Evolutionary conservation across 495 filamentous ascomycete genomes (phyloP).

Genomic region (Hypoxylon fuscum): DNA sequence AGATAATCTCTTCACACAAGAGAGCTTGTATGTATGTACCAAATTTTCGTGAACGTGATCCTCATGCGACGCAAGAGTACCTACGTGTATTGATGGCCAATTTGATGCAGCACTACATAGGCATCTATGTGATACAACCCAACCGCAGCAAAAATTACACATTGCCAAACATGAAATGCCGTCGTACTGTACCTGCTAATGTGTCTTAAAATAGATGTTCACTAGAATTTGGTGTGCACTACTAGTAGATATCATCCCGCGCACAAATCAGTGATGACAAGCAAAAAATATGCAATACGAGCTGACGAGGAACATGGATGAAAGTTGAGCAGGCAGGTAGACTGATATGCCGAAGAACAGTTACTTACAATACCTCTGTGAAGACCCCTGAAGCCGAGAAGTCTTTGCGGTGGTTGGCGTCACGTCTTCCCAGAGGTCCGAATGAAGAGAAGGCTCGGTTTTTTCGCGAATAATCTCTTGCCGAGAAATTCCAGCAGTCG

Average conservation of each 20-base stretch:
- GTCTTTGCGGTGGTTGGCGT: conserved; percentile 6
- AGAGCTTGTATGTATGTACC: too few species aligned
- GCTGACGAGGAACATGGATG: conserved; percentile 19
- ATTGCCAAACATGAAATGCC: conserved; percentile 1
- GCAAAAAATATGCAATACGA: conserved; percentile 27
- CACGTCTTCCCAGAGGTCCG: neutral
- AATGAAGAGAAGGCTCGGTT: conserved; percentile 27
- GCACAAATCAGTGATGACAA: conserved; percentile 7
- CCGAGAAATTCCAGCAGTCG: conserved; percentile 12
- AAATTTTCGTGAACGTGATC: conserved; percentile 25
- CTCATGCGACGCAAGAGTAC: conserved; percentile 19
- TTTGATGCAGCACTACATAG: conserved; percentile 11
- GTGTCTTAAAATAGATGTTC: conserved; percentile 30
- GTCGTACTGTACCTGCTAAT: neutral
- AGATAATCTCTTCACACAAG: conserved; percentile 6
- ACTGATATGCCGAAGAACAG: conserved; percentile 13
- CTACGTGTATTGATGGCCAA: conserved; percentile 20
- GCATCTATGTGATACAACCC: conserved; percentile 30
- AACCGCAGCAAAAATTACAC: conserved; percentile 12
- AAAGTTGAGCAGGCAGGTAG: conserved; percentile 8
- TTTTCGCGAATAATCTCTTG: conserved; percentile 29
- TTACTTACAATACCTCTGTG: conserved; percentile 1
- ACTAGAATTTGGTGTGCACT: conserved; percentile 1
- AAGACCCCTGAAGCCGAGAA: conserved; percentile 19
- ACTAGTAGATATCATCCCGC: neutral